Percentiles rank a stretch among this genome's conserved stretches.
Evolutionary conservation across 768 basidiomycete genomes (phyloP).

Genomic region (Boletus insuetus): DNA sequence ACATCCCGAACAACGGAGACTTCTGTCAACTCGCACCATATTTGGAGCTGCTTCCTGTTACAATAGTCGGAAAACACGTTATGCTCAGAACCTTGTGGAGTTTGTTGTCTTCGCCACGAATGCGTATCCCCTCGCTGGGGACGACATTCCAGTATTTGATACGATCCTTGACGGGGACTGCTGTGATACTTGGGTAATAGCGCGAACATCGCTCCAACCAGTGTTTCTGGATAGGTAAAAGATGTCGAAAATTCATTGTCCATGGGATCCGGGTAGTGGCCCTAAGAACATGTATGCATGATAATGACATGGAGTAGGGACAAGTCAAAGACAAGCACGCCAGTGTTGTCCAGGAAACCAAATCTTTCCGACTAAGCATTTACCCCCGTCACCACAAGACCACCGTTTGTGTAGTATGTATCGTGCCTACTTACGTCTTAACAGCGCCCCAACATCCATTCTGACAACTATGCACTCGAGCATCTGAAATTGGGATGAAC

Average conservation of each 20-base stretch:
- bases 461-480: conserved; percentile 47
- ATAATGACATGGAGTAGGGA: conserved; percentile 24
- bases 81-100: conserved; percentile 72
- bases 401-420: too few relatives aligned
- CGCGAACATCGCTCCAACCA: conserved; percentile 45
- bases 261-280: conserved; percentile 53
- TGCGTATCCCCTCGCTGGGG: conserved; percentile 75
- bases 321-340: neutral
- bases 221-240: conserved; percentile 57
- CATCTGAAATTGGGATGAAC: conserved; percentile 45
- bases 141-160: conserved; percentile 88
- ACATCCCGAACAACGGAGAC: conserved; percentile 73
- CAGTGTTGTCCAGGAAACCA: neutral
- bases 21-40: conserved; percentile 29
- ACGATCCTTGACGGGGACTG: conserved; percentile 60
- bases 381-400: too few relatives aligned
- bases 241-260: conserved; percentile 66
- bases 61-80: conserved; percentile 25
- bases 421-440: too few relatives aligned
- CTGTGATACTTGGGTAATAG: conserved; percentile 45
- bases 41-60: conserved; percentile 18
- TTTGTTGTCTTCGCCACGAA: conserved; percentile 61
- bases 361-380: conserved; percentile 21
- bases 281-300: conserved; percentile 37
- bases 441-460: too few relatives aligned